Percentiles rank a stretch among this genome's conserved stretches.
phyloP scores from a whole-genome alignment of 139 green algal species.

The Chlamydomonas asymmetrica region DNA sequence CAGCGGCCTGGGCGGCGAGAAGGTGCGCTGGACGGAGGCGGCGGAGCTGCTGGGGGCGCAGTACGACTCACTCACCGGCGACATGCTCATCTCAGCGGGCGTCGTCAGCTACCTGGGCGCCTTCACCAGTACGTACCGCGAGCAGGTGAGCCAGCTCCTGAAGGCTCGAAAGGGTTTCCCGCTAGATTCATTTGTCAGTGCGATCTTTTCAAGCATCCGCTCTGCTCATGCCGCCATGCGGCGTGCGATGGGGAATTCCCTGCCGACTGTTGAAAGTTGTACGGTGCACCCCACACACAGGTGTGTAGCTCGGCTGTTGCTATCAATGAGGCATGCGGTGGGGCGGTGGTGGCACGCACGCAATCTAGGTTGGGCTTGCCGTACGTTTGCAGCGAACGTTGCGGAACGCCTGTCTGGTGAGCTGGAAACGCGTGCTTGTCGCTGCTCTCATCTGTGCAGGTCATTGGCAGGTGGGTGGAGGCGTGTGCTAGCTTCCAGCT shows the following conservation, averaged over 20 bases:
- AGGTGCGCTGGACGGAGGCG: slow-evolving; percentile 70
- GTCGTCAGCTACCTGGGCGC: slow-evolving; percentile 75
- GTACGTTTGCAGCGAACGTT: background rate
- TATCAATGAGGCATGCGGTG: too few species aligned
- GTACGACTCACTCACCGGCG: slow-evolving; percentile 69
- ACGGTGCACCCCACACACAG: too few species aligned
- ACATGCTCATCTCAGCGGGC: slow-evolving; percentile 73
- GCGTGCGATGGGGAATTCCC: too few species aligned
- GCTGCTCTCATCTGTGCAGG: slow-evolving; percentile 17
- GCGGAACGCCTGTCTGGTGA: background rate
- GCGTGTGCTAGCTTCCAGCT: slow-evolving; percentile 42
- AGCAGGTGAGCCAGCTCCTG: slow-evolving; percentile 44
- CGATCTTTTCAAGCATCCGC: background rate
- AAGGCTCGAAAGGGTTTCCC: too few species aligned
- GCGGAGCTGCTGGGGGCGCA: slow-evolving; percentile 55
- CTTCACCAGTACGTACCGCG: slow-evolving; percentile 69
- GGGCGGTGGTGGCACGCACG: too few species aligned
- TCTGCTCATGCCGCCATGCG: background rate
- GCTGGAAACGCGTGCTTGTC: background rate
- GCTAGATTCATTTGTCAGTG: too few species aligned
- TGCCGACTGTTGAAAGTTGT: too few species aligned
- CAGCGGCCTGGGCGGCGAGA: slow-evolving; percentile 72
- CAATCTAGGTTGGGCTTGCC: background rate
- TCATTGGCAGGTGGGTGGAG: slow-evolving; percentile 50
- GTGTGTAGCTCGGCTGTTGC: too few species aligned